These are phyloP conservation scores for Solanum hybrid DNA, from an alignment of 305 asterid species.

Conservation along the genomic window DNA sequence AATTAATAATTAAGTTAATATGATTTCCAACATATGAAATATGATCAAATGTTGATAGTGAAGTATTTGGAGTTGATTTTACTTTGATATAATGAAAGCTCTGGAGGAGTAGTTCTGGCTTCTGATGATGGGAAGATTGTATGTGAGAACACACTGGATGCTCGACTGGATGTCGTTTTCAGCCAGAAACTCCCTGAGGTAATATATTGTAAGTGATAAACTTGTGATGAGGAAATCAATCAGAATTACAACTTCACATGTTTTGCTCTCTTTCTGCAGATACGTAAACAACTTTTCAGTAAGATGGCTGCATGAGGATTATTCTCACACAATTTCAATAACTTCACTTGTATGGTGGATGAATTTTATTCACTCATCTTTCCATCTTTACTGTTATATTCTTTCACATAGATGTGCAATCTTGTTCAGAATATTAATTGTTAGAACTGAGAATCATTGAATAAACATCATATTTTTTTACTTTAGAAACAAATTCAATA, in stretches of 20 bases:
- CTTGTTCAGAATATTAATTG: not conserved
- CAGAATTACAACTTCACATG: not conserved
- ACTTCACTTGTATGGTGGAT: not conserved
- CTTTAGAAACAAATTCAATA: not conserved
- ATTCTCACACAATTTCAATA: not conserved
- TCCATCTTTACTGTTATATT: not conserved
- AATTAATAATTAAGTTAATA: not conserved
- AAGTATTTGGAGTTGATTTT: not conserved
- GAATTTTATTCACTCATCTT: not conserved
- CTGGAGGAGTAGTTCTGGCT: conserved; percentile 47
- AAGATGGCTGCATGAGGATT: conserved; percentile 9
- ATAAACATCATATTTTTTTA: not conserved
- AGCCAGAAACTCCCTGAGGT: conserved; percentile 40
- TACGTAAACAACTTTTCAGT: conserved; percentile 1
- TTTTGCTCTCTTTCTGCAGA: not conserved
- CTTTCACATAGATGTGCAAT: not conserved
- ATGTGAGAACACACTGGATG: conserved; percentile 35
- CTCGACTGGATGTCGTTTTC: conserved; percentile 31
- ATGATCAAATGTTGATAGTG: not conserved
- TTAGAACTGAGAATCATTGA: not conserved
- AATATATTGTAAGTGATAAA: not conserved
- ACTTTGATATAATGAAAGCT: conserved; percentile 16
- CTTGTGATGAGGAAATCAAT: not conserved
- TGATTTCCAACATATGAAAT: not conserved
- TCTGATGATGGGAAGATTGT: conserved; percentile 46